A percentile compares a stretch with the other conserved stretches of the same genome.
Evolutionary conservation across 148 eudicot species (phyloP).

Genomic region (Polygonum aviculare): DNA sequence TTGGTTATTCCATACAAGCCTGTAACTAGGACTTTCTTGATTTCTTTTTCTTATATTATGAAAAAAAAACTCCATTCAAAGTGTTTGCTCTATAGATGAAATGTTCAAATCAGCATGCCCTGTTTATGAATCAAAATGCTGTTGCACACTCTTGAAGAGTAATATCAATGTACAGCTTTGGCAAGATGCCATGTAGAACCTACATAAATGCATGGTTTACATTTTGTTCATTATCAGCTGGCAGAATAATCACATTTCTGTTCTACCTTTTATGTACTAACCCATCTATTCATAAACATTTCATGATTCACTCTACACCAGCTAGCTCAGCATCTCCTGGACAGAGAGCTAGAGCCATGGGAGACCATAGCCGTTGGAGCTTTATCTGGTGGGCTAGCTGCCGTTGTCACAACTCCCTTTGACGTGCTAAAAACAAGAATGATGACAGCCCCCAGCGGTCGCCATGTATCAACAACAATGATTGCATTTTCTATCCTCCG

Average conservation of each 20-base stretch:
- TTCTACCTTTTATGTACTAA: neutral
- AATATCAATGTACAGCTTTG: neutral
- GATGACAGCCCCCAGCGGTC: slow-evolving; percentile 91
- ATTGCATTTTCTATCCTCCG: slow-evolving; percentile 68
- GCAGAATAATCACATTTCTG: neutral
- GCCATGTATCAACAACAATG: slow-evolving; percentile 44
- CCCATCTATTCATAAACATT: neutral
- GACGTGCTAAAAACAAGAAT: slow-evolving; percentile 87
- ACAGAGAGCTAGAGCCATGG: slow-evolving; percentile 90
- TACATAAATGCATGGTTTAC: neutral
- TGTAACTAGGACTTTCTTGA: neutral
- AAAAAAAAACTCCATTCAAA: neutral
- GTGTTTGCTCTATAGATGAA: neutral
- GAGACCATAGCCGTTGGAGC: slow-evolving; percentile 92
- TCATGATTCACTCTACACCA: slow-evolving; percentile 10
- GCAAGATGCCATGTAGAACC: neutral
- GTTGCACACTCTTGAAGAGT: neutral
- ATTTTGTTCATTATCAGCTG: neutral
- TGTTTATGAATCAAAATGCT: neutral
- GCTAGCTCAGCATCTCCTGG: slow-evolving; percentile 64
- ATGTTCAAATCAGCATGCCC: neutral
- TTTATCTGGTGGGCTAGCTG: slow-evolving; percentile 81
- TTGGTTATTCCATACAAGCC: neutral
- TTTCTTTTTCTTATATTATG: neutral
- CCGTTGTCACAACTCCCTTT: slow-evolving; percentile 85